Conservation (phyloP, 169 alveolate species). For the Theileria sp. region DNA sequence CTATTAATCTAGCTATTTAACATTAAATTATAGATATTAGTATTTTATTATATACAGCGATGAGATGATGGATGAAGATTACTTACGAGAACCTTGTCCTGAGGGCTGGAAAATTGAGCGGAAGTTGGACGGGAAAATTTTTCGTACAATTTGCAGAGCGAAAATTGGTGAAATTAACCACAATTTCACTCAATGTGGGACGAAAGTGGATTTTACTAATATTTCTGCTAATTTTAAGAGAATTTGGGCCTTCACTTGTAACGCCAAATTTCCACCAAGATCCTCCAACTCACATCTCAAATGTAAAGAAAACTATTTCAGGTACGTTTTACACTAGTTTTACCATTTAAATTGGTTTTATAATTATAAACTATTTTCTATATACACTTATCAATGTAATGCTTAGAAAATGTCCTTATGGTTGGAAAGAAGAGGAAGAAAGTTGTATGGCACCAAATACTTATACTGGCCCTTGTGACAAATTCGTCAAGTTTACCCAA, state of each 20-base stretch:
- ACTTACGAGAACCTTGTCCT: slow-evolving; percentile 70
- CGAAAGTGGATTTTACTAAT: slow-evolving; percentile 63
- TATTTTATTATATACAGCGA: slow-evolving; percentile 25
- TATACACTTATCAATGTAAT: neutral
- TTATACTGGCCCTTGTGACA: slow-evolving; percentile 68
- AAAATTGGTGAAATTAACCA: slow-evolving; percentile 46
- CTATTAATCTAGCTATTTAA: neutral
- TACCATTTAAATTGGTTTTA: no score
- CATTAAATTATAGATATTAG: neutral
- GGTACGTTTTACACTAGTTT: slow-evolving; percentile 2
- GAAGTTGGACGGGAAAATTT: slow-evolving; percentile 30
- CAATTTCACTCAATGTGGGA: slow-evolving; percentile 61
- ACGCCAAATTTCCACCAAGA: slow-evolving; percentile 61
- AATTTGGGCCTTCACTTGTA: slow-evolving; percentile 70
- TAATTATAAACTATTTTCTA: no score
- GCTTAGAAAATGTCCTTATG: slow-evolving; percentile 62
- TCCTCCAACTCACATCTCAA: slow-evolving; percentile 36
- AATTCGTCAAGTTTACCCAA: slow-evolving; percentile 28
- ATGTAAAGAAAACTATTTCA: slow-evolving; percentile 53
- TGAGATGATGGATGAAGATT: slow-evolving; percentile 57
- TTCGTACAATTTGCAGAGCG: slow-evolving; percentile 52
- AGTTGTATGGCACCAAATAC: slow-evolving; percentile 68
- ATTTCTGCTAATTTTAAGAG: slow-evolving; percentile 63
- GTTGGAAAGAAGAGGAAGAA: slow-evolving; percentile 59
- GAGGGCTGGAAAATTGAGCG: slow-evolving; percentile 62